phyloP scores from a whole-genome alignment of 345 rosid species.

The Eucalyptus regnans region DNA sequence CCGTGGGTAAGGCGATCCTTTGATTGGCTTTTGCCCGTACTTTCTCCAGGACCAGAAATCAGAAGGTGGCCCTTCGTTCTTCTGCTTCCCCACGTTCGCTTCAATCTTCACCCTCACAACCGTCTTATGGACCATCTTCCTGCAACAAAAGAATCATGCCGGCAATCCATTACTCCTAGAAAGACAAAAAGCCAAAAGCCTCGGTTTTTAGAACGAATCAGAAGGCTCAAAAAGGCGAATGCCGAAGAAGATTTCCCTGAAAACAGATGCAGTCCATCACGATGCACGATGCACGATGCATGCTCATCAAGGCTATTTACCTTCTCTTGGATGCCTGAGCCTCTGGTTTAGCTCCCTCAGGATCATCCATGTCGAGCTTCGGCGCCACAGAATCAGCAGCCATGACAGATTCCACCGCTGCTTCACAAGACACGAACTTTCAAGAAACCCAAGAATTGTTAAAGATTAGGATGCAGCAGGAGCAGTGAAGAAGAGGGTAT shows the following conservation, averaged over 20 bases:
- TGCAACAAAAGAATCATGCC: background rate
- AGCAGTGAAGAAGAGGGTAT: background rate
- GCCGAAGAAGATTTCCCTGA: background rate
- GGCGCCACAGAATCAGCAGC: conserved; percentile 15
- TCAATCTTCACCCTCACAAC: conserved; percentile 43
- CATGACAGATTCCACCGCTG: conserved; percentile 2
- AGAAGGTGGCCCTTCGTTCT: conserved; percentile 56
- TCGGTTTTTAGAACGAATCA: background rate
- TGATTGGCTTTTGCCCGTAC: conserved; percentile 66
- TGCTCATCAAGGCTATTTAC: background rate
- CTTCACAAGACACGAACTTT: background rate
- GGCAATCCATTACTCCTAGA: background rate
- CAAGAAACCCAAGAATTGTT: background rate
- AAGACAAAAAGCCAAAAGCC: background rate
- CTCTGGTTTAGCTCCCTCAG: conserved; percentile 16
- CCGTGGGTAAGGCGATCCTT: conserved; percentile 73
- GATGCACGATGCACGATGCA: background rate
- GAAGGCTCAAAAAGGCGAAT: background rate
- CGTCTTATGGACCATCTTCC: conserved; percentile 50
- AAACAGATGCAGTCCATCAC: background rate
- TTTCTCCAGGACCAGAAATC: conserved; percentile 80
- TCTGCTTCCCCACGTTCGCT: conserved; percentile 33
- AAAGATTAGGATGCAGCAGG: background rate
- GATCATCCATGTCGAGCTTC: conserved; percentile 11
- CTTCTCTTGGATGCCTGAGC: conserved; percentile 41